Conservation (phyloP, 2,329 filamentous ascomycete genomes). For the Alternaria sp. region DNA sequence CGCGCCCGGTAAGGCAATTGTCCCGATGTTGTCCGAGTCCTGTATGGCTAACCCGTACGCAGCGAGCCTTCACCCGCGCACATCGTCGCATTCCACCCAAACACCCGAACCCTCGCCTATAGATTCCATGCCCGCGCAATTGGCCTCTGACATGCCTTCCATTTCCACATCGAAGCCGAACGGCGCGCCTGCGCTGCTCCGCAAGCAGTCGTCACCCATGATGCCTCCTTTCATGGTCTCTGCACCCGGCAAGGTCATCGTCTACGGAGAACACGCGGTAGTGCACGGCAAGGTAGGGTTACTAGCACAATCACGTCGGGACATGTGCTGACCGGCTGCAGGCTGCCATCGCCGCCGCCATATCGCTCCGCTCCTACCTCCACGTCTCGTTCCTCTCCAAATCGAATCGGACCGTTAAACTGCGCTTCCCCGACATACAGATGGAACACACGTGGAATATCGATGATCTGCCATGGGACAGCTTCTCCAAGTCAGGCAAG, state of each 20-base stretch:
- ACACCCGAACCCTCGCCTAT: slow-evolving; percentile 35
- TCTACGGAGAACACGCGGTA: slow-evolving; percentile 98
- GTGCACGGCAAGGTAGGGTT: slow-evolving; percentile 84
- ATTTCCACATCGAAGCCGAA: slow-evolving; percentile 14
- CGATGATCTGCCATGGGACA: slow-evolving; percentile 83
- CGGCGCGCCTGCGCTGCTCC: slow-evolving; percentile 25
- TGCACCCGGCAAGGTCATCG: slow-evolving; percentile 96
- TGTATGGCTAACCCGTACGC: slow-evolving; percentile 18
- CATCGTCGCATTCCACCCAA: slow-evolving; percentile 33
- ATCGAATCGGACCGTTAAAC: slow-evolving; percentile 82
- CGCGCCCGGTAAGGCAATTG: slow-evolving; percentile 29
- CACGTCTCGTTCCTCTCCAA: slow-evolving; percentile 94
- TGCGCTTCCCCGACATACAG: slow-evolving; percentile 90
- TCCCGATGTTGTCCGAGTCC: neutral
- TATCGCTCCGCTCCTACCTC: slow-evolving; percentile 94
- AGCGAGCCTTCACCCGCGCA: slow-evolving; percentile 31
- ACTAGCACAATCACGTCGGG: neutral
- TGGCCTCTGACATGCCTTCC: slow-evolving; percentile 29
- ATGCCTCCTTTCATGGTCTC: slow-evolving; percentile 97
- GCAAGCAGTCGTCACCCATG: slow-evolving; percentile 61
- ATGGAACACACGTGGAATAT: slow-evolving; percentile 94
- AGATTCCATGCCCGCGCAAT: slow-evolving; percentile 38
- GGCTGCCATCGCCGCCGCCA: slow-evolving; percentile 92
- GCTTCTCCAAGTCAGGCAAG: slow-evolving; percentile 79
- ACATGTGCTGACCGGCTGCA: slow-evolving; percentile 45